These are phyloP conservation scores for Moesziomyces sp. DNA, from an alignment of 1,284 basidiomycete species.

Conservation along the genomic window DNA sequence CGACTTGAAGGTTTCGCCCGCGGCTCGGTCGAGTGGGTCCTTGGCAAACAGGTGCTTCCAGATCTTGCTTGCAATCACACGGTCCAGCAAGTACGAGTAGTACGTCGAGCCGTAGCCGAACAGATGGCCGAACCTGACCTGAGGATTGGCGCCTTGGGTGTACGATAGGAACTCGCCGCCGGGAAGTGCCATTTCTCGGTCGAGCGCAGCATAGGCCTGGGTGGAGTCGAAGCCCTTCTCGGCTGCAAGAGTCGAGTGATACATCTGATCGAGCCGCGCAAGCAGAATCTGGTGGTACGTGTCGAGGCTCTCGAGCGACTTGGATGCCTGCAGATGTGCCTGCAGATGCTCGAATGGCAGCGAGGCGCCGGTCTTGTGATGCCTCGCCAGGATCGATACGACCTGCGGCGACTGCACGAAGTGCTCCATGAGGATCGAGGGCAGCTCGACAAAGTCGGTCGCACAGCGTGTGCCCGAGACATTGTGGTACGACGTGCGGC, in stretches of 20 bases:
- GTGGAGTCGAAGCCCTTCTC: slow-evolving; percentile 74
- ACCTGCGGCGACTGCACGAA: slow-evolving; percentile 85
- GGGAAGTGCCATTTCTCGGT: slow-evolving; percentile 41
- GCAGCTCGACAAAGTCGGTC: slow-evolving; percentile 97
- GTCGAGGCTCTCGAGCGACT: slow-evolving; percentile 72
- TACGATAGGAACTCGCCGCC: slow-evolving; percentile 23
- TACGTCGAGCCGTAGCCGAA: slow-evolving; percentile 98
- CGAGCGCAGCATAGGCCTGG: slow-evolving; percentile 70
- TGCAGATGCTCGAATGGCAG: slow-evolving; percentile 75
- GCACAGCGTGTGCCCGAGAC: slow-evolving; percentile 98
- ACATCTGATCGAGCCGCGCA: slow-evolving; percentile 86
- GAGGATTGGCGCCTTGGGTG: slow-evolving; percentile 70
- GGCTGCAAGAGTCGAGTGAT: slow-evolving; percentile 76
- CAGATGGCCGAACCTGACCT: slow-evolving; percentile 93
- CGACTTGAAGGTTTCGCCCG: slow-evolving; percentile 80
- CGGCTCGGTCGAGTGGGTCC: slow-evolving; percentile 66
- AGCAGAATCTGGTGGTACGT: slow-evolving; percentile 92
- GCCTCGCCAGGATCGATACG: slow-evolving; percentile 79
- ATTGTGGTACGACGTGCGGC: slow-evolving; percentile 95
- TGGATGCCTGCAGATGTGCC: slow-evolving; percentile 37
- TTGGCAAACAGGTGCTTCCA: slow-evolving; percentile 81
- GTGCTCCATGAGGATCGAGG: slow-evolving; percentile 98
- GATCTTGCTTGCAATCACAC: slow-evolving; percentile 90
- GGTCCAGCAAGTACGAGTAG: slow-evolving; percentile 95
- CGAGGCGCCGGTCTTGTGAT: slow-evolving; percentile 75